A percentile compares a stretch with the other conserved stretches of the same genome.
These are phyloP conservation scores for Nicotiana tomentosiformis DNA, from an alignment of 257 asterid genomes.

Conservation along the genomic window DNA sequence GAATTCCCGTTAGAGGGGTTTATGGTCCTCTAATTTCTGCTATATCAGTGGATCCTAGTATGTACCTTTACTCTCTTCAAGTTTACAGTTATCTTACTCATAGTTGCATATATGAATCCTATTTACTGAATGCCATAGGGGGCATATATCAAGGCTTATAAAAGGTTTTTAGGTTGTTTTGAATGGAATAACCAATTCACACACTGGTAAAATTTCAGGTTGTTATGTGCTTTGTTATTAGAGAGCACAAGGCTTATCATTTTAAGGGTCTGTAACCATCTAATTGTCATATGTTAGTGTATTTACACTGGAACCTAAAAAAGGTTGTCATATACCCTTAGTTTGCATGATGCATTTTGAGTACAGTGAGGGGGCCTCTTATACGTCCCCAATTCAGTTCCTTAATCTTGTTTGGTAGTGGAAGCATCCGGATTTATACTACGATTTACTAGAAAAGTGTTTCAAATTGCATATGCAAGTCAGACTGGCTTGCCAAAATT, in stretches of 20 bases:
- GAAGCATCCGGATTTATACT: not conserved
- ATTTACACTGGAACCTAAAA: not conserved
- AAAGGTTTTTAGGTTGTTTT: no score
- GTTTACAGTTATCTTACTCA: not conserved
- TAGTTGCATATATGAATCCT: not conserved
- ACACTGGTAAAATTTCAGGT: not conserved
- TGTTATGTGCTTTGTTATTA: no score
- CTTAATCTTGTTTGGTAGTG: not conserved
- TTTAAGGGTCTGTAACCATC: not conserved
- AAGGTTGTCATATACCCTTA: not conserved
- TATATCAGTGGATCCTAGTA: constrained; percentile 82
- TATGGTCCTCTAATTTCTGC: constrained; percentile 92
- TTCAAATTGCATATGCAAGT: not conserved
- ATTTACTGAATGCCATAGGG: not conserved
- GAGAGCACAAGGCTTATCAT: not conserved
- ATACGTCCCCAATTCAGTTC: not conserved
- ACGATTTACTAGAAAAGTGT: not conserved
- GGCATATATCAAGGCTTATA: not conserved
- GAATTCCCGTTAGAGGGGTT: constrained; percentile 76
- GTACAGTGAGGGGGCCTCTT: not conserved
- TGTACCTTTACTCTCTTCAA: constrained; percentile 16
- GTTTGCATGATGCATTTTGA: not conserved
- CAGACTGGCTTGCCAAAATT: not conserved
- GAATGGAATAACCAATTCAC: not conserved
- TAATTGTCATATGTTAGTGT: not conserved